Evolutionary conservation across 257 asterid species (phyloP), one percentile per base, ranked within the genome.

Genomic region (Fraxinus quadrangulata): DNA sequence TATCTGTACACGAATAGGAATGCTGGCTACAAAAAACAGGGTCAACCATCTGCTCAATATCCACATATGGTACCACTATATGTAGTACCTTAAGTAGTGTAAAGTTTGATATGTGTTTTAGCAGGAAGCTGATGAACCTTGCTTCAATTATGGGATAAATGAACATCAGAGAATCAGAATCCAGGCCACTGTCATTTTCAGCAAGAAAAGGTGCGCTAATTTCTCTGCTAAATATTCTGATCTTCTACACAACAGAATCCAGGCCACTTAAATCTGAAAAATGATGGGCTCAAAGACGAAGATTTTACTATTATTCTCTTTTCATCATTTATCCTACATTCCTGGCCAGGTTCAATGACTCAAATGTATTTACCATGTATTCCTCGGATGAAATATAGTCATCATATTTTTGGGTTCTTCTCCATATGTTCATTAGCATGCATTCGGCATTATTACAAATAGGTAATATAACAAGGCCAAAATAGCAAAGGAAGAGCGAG

Each of bases 261-360:
- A 19, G 23, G 10, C 36, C 34, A 24, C 71, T 9, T 54, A 68
- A 30, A 67, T 5, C 3, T 73, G 69, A 70, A 71, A 71, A 30
- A 70, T 31, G 66, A 81, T 76, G 72, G 77, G 73, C 61, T 24
- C 26, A 80, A 54, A 74, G 84, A 78, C 30, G 76, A 26, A 69
- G 78, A 39, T 33, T 49, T 31, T 73, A 59, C 37, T 39, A 75
- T 68, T 71, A 75, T 86, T 80, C 84, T 54, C 71, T 54, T 82
- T 66, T 72, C 67, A 59, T 7, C 67, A 83, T 74, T 40, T 74
- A 80, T 34, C 80, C 85, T 76, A 68, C 67, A 87, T 83, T 81
- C 66, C 63, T 36, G 82, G 71, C 88, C 79, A 86, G 87, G 89
- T 88, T 86, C 92, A 83, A 30, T 14, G 12, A 39, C 80, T 78